Percentiles rank a stretch among this genome's conserved stretches.
phyloP scores from a whole-genome alignment of 208 protist genomes.

The Kentomonas sorsogonicus region DNA sequence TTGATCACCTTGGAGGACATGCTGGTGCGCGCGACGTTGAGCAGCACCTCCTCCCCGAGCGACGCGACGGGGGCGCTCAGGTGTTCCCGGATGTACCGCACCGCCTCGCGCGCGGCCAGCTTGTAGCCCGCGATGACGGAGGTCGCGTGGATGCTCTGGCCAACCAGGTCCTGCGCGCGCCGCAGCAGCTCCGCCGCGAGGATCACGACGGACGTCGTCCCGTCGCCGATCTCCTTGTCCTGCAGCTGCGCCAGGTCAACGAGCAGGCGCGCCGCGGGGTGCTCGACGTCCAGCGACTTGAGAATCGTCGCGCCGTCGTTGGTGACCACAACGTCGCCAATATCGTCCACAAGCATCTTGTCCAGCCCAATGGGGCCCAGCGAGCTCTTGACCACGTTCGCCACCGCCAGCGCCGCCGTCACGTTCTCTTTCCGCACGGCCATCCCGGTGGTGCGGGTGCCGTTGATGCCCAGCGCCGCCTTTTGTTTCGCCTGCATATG shows the following conservation, averaged over 20 bases:
- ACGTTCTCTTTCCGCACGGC: constrained; percentile 97
- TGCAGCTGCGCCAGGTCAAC: constrained; percentile 98
- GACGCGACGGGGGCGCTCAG: constrained; percentile 76
- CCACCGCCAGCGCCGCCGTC: constrained; percentile 94
- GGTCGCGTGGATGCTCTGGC: constrained; percentile 97
- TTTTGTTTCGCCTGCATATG: constrained; percentile 86
- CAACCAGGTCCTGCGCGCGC: constrained; percentile 96
- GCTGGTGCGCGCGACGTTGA: constrained; percentile 98
- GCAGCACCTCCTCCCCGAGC: constrained; percentile 93
- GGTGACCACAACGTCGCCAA: constrained; percentile 99
- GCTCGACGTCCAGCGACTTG: constrained; percentile 91
- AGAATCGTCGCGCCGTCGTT: constrained; percentile 99
- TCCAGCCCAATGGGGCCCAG: constrained; percentile 99
- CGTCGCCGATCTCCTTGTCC: constrained; percentile 99
- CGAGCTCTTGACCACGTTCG: constrained; percentile 99
- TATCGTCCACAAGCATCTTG: constrained; percentile 99
- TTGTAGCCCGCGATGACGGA: constrained; percentile 98
- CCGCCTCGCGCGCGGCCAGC: constrained; percentile 93
- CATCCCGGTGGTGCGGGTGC: constrained; percentile 92
- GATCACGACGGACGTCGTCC: constrained; percentile 99
- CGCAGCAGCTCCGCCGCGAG: constrained; percentile 98
- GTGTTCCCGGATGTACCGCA: constrained; percentile 94
- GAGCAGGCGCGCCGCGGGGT: constrained; percentile 95
- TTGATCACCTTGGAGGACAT: constrained; percentile 99
- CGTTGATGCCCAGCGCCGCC: constrained; percentile 90